Base-by-base conservation (phyloP, 805 yeast species). In the Nematodospora valgi region DNA sequence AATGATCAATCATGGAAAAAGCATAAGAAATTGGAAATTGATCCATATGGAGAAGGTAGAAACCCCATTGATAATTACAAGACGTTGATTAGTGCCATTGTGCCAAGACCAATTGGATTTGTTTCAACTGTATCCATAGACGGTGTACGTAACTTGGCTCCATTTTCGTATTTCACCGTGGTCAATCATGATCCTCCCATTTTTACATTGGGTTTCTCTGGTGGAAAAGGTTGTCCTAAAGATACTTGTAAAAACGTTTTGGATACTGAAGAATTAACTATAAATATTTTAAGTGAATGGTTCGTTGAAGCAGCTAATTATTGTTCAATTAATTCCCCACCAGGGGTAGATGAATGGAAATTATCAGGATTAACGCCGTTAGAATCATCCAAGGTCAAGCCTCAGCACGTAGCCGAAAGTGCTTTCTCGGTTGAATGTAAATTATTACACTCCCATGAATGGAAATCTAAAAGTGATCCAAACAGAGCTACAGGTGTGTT, bases 71-170 rank as follows among this genome's bases (percentile, higher is more conserved):
- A 60, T 31, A 76, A 77, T 54, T 80, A 79, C 56, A 66, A 62
- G 40, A 53, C 74, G 20, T 56, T 80, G 19, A 64, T 65, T n/a
- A 60, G 76, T 9, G 80, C 74, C 1, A 47, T 80, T 12, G 61
- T 68, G 1, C 86, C 86, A 2, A 63, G 86, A 38, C 84, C 84
- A 6, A 66, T 79, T 45, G 85, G 76, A 4, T 70, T 79, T 38
- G 54, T 79, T 3, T 70, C 82, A 4, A 67, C 82, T 0, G 47
- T 72, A 2, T 51, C 62, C 18, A 40, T 44, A 5, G 59, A 62
- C 8, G 82, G 82, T 1, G 46, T 44, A 1, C 45, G 46, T 20
- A 79, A 79, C 47, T 51, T 79, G 25, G 74, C 85, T 1, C 85
- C 85, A n/a, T 79, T 73, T 47, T 75, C 82, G 9, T 80, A 63